These are phyloP conservation scores for Atalantia buxifolia DNA, from an alignment of 345 rosid species.

Conservation along the genomic window DNA sequence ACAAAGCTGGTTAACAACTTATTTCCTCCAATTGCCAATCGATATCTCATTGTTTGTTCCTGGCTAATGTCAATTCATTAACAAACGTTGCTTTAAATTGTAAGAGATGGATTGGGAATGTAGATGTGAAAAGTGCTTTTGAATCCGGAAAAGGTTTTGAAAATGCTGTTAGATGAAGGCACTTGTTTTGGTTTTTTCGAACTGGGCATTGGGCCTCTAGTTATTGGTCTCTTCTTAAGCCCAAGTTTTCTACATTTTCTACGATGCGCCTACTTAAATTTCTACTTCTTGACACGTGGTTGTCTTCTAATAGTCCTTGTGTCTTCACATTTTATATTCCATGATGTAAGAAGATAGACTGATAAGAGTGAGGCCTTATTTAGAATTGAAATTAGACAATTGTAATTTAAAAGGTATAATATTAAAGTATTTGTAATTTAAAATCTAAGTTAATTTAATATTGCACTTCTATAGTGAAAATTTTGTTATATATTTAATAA, in stretches of 20 bases:
- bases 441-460: fast-evolving
- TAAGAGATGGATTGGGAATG: background rate
- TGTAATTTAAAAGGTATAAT: fast-evolving
- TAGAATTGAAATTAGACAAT: fast-evolving
- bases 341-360: too few relatives aligned
- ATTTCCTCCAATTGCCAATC: background rate
- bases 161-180: too few relatives aligned
- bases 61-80: too few relatives aligned
- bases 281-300: background rate
- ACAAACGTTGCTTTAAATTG: too few relatives aligned
- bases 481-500: fast-evolving
- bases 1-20: background rate
- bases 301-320: background rate
- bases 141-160: too few relatives aligned
- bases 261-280: background rate
- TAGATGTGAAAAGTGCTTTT: too few relatives aligned
- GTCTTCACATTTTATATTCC: background rate
- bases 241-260: background rate
- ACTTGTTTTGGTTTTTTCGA: too few relatives aligned
- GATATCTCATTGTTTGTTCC: too few relatives aligned
- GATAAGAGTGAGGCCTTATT: too few relatives aligned
- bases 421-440: fast-evolving
- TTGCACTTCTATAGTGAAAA: too few relatives aligned
- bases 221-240: background rate
- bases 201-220: background rate